Conservation (phyloP, 192 early-diverging fungal genomes). For the Coemansia asiatica region DNA sequence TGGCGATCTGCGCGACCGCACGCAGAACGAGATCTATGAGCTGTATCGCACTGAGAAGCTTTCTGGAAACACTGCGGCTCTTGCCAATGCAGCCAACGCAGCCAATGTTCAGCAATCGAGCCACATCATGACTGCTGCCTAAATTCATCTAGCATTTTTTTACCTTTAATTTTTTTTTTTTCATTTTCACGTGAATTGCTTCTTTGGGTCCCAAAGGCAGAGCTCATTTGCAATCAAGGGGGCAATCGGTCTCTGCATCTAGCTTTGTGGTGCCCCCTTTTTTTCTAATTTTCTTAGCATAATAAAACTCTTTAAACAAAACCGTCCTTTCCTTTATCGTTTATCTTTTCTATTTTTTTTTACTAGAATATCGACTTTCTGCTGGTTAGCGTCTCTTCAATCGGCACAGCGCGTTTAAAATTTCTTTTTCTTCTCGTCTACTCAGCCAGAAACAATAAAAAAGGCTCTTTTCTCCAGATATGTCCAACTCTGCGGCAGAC, state of each 20-base stretch:
- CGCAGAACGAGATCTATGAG: constrained; percentile 93
- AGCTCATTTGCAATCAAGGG: background rate
- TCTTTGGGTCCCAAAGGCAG: background rate
- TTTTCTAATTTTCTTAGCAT: too few relatives aligned
- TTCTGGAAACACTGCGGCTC: constrained; percentile 26
- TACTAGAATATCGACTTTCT: too few relatives aligned
- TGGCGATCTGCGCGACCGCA: constrained; percentile 96
- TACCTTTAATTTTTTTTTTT: background rate
- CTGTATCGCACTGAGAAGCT: constrained; percentile 94
- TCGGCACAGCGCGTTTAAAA: too few relatives aligned
- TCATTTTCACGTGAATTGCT: background rate
- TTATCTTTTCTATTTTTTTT: too few relatives aligned
- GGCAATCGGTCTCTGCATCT: background rate
- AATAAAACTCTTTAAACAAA: too few relatives aligned
- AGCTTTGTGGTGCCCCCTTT: background rate
- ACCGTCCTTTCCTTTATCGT: too few relatives aligned
- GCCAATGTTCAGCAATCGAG: background rate
- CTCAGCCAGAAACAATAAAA: too few relatives aligned
- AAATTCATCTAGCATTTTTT: background rate
- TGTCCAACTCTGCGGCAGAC: constrained; percentile 58
- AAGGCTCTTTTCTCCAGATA: too few relatives aligned
- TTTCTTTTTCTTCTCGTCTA: too few relatives aligned
- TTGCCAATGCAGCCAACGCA: constrained; percentile 3
- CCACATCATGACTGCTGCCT: background rate
- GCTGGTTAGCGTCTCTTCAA: too few relatives aligned